Evolutionary conservation across 2,329 filamentous ascomycete genomes (phyloP), one percentile per base, ranked within the genome.

Genomic region (Ambrosiella beaveri): DNA sequence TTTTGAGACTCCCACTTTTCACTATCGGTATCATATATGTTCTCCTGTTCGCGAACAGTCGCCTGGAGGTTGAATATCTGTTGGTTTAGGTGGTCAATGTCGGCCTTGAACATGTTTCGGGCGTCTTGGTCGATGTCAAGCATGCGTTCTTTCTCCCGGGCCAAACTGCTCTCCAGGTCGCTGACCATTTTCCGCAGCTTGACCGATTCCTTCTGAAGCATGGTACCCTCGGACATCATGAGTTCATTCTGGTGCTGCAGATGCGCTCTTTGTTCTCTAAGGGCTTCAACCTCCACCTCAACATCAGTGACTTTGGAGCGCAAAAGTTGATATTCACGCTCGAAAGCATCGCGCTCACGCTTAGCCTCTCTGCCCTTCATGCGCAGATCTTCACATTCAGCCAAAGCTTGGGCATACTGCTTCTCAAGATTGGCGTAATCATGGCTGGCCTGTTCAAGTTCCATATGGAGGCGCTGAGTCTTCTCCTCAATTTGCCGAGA

Each of bases 401-500:
- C 69, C 38, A 75, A 71, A 60, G 73, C 74, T 19, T 74, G 69
- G 0, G 69, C 66, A 44, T 73, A 70, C 59, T 79, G 71, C 50
- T 77, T 74, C 63, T 82, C 75, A 1, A 84, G 68, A n/a, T 69
- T 68, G 12, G 71, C 70, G 56, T 74, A 75, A 56, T 76, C 76
- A 17, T 74, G 68, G 17, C 73, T 71, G 15, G 75, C 71, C 61
- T 71, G 71, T 59, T 80, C 78, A 5, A 88, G 70, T 59, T 89
- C 84, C 51, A 78, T 72, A 63, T 89, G 84, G 8, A 90, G 71
- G 38, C 80, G 80, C 56, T 74, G 71, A 7, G 81, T 71, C 67
- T 82, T 87, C 63, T 87, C 84, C 64, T 90, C 85, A 15, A 88
- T 76, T 68, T 90, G 85, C 38, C 85, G 79, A 56, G 81, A 86